These are phyloP conservation scores for Hypoxylon lienhwacheense DNA, from an alignment of 495 filamentous ascomycete genomes.

Conservation along the genomic window DNA sequence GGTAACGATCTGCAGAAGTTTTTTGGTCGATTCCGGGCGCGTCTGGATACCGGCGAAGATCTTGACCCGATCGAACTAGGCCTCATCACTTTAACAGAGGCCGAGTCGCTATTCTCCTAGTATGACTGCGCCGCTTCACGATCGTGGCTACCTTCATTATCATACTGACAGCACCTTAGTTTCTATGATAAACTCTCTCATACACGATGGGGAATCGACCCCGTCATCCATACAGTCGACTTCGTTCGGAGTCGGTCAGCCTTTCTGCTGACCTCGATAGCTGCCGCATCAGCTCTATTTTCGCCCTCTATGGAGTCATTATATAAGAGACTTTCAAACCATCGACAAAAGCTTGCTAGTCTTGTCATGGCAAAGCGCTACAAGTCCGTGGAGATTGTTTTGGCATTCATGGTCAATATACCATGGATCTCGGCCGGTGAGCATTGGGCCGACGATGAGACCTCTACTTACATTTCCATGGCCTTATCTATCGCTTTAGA, in stretches of 20 bases:
- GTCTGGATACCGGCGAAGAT: slow-evolving; percentile 61
- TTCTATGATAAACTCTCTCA: slow-evolving; percentile 72
- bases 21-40: slow-evolving; percentile 63
- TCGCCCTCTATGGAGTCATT: slow-evolving; percentile 62
- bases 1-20: slow-evolving; percentile 52
- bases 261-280: slow-evolving; percentile 71
- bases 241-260: slow-evolving; percentile 68
- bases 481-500: slow-evolving; percentile 70
- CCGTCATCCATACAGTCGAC: slow-evolving; percentile 60
- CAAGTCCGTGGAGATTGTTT: slow-evolving; percentile 70
- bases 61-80: slow-evolving; percentile 70
- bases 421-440: slow-evolving; percentile 74
- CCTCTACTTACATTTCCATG: slow-evolving; percentile 69
- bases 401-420: slow-evolving; percentile 76
- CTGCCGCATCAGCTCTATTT: slow-evolving; percentile 66
- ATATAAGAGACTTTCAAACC: slow-evolving; percentile 62
- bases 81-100: slow-evolving; percentile 62
- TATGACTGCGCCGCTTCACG: slow-evolving; percentile 41
- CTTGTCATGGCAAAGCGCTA: slow-evolving; percentile 60
- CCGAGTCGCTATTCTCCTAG: slow-evolving; percentile 65
- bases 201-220: slow-evolving; percentile 74
- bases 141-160: slow-evolving; percentile 1
- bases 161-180: slow-evolving; percentile 40
- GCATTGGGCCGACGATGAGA: slow-evolving; percentile 70
- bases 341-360: slow-evolving; percentile 64